Evolutionary conservation across 805 yeast species (phyloP), one percentile per base, ranked within the genome.

Genomic region (Pichia nakasei): DNA sequence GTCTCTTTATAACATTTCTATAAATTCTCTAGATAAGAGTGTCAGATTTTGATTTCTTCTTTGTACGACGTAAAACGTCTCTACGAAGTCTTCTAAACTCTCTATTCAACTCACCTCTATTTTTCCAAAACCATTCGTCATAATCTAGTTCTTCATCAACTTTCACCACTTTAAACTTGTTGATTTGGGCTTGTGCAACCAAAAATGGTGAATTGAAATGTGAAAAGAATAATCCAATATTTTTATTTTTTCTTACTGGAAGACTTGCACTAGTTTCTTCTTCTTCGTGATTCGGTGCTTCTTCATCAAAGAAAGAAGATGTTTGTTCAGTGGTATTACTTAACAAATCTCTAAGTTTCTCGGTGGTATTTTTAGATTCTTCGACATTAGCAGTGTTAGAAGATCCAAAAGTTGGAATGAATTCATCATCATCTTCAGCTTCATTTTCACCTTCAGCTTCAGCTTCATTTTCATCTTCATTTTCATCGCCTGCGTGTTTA

Each of bases 121-220:
- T 76, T 37, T 78, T 83, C 82, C 85, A 86, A 61, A 89, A 91
- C 74, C 84, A 79, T 35, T 72, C 65, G 39, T 82, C 87, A 76
- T 91, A 88, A 9, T 65, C 66, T 19, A 69, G 64, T 4, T 55
- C 55, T 12, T 57, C 60, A 13, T 52, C 54, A 1, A 52, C 46
- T 17, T 55, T 48, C 27, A 69, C 61, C n/a, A 59, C 55, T 8
- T 73, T 68, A 31, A 83, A 52, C 54, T 78, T 82, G 46, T 74
- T 75, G 39, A 87, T 60, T 59, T 85, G 95, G 0, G 96, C 72
- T 63, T 89, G 97, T 0, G 96, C 81, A 41, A 75, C 76, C 50
- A 91, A 67, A 64, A 86, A 91, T 1, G 96, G 96, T 1, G 97
- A 89, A 18, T 83, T 83, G 12, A 70, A 66, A 59, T 91, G 97